Evolutionary conservation across 164 flowering plant genomes (phyloP).

Genomic region (Brasenia schreberi): DNA sequence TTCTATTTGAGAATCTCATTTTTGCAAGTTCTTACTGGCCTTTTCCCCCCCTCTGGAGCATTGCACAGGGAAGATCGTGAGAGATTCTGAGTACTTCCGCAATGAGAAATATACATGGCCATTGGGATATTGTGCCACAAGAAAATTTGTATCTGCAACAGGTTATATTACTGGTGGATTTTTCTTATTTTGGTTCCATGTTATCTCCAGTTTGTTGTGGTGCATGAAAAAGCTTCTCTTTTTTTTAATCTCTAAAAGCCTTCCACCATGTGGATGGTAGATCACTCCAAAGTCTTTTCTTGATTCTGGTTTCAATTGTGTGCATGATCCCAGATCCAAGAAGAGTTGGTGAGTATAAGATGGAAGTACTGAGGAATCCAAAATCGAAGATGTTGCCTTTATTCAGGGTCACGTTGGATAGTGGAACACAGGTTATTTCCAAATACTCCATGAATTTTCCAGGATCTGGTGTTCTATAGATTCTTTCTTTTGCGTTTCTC

Average conservation of each 20-base stretch:
- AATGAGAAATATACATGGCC: slow-evolving; percentile 50
- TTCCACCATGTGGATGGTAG: not conserved
- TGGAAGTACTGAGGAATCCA: slow-evolving; percentile 70
- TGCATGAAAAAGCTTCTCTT: too few relatives aligned
- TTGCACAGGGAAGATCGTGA: slow-evolving; percentile 52
- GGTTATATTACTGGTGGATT: slow-evolving; percentile 16
- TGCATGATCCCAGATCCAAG: slow-evolving; percentile 30
- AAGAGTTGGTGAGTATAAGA: slow-evolving; percentile 30
- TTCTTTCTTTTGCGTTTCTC: too few relatives aligned
- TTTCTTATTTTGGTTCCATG: not conserved
- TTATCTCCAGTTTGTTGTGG: too few relatives aligned
- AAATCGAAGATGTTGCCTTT: slow-evolving; percentile 45
- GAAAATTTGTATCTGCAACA: slow-evolving; percentile 43
- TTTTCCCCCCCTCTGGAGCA: not conserved
- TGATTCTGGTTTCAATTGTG: not conserved
- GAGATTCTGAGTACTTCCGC: slow-evolving; percentile 45
- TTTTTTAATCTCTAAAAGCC: too few relatives aligned
- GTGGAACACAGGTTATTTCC: slow-evolving; percentile 49
- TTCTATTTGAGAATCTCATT: not conserved
- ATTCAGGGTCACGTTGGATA: slow-evolving; percentile 58
- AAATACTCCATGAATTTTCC: not conserved
- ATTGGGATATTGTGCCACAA: slow-evolving; percentile 61
- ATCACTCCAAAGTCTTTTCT: not conserved
- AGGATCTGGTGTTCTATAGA: not conserved
- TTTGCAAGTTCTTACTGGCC: not conserved